Evolutionary conservation across 2,329 filamentous ascomycete species (phyloP), one percentile per base, ranked within the genome.

Genomic region (Neofusicoccum ribis): DNA sequence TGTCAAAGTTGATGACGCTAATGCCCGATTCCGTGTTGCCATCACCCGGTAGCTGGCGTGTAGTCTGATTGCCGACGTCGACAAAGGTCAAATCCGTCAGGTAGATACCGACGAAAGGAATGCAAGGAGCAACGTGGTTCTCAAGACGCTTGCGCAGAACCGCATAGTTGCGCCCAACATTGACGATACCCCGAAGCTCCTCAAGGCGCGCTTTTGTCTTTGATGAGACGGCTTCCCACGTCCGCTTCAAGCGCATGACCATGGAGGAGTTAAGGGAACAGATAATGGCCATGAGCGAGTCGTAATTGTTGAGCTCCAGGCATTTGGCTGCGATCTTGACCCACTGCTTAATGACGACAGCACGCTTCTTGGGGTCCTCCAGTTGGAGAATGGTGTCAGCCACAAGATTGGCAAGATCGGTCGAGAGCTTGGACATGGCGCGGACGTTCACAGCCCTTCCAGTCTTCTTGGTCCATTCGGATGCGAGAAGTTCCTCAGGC

Each of bases 81-180:
- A 97, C 90, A 78, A 99, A 98, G 0, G 93, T 97, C 43, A 99
- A 83, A 74, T 99, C 95, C 0, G 95, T 99, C 44, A 99, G 84
- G 76, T 97, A 98, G 79, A 96, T 96, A 68, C 95, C 95, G 2
- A 99, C 86, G 76, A 98, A 99, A 0, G 95, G 95, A 62, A 99
- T 84, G 75, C 95, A 99, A 5, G 95, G 94, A 1, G 93, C 92
- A 0, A 96, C 89, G 63, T 96, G 91, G 71, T 92, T 90, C 70
- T 94, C 89, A 3, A 99, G 86, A 50, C 91, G 89, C 65, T 90
- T 88, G 51, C 95, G 91, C 27, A 99, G 86, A 11, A 91, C 88
- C 68, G 92, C 91, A 80, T 97, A 94, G 81, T 99, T 99, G 74
- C 92, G 91, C 12, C 91, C 89, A 5, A 93, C 89, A 76, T 97